Base-by-base conservation (phyloP, 202 grass and related monocot genomes). In the Cymbopogon flexuosus region DNA sequence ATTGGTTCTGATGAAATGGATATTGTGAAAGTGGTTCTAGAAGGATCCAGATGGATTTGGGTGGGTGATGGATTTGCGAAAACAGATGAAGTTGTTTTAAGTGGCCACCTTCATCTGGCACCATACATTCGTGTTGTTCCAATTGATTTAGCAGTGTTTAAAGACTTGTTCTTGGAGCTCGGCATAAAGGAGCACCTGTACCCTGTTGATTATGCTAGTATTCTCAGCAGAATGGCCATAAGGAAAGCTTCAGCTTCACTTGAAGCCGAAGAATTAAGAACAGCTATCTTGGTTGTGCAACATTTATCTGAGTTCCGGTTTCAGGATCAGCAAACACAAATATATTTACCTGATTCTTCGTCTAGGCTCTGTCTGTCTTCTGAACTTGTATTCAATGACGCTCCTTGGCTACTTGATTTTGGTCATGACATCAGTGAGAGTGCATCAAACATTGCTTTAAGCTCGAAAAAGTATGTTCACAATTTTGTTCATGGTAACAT, bases 401-500 rank as follows among this genome's bases (percentile, higher is more conserved):
- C 94, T 62, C 94, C 94, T 52, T 97, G 94, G 94, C 69, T 97
- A 78, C 89, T 94, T 68, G 94, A 90, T 83, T 85, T 85, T 72
- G 81, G 78, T 79, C 78, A 94, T 30, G 89, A 83, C 42, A 79
- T 84, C 45, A 72, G 33, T 87, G 83, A 79, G 22, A 79, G 67
- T 78, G 79, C 84, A 88, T 87, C 88, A 81, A 87, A 59, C 58
- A 71, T 81, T 78, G 22, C 84, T 87, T 72, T 97, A 75, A 89
- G 76, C 40, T 76, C 89, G 33, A 88, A 85, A 78, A 87, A 84
- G 52, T 79, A 90, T 88, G 88, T 92, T 79, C 88, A 94, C 72
- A 97, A 97, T 84, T 97, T 97, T 90, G 94, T 97, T 64, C 94
- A 97, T 57, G 90, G 94, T 46, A 94, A 97, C 78, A 97, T 97